These are phyloP conservation scores for Pelargonium nanum DNA, from an alignment of 345 rosid species.

Conservation along the genomic window DNA sequence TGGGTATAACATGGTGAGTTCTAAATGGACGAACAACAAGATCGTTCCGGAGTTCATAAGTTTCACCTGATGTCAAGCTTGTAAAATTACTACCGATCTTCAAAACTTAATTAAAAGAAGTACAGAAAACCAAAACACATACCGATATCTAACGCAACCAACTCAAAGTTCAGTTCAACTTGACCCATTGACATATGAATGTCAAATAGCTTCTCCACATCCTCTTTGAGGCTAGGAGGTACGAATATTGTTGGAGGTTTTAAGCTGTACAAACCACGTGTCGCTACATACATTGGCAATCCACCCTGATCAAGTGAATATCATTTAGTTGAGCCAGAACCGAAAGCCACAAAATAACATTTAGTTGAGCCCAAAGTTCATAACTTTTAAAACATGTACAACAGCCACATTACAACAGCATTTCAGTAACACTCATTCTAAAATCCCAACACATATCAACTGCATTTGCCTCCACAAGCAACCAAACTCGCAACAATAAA, in stretches of 20 bases:
- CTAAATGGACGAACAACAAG: slow-evolving; percentile 76
- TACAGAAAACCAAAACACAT: slow-evolving; percentile 14
- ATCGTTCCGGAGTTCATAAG: slow-evolving; percentile 75
- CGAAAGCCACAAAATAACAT: neutral
- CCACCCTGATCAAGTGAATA: slow-evolving; percentile 48
- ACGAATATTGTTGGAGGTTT: slow-evolving; percentile 83
- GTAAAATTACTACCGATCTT: slow-evolving; percentile 6
- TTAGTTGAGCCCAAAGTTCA: no score
- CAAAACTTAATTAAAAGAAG: neutral
- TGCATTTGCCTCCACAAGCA: neutral
- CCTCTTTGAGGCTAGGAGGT: slow-evolving; percentile 72
- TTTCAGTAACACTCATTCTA: neutral
- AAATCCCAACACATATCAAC: neutral
- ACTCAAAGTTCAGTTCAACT: slow-evolving; percentile 64
- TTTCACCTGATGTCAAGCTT: slow-evolving; percentile 54
- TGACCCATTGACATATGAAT: slow-evolving; percentile 76
- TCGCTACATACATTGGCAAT: slow-evolving; percentile 80
- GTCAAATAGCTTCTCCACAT: slow-evolving; percentile 77
- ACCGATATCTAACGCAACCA: slow-evolving; percentile 79
- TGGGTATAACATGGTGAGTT: slow-evolving; percentile 83
- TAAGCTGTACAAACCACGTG: slow-evolving; percentile 76
- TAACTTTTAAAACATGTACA: neutral
- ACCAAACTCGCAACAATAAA: no score
- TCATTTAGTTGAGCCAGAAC: neutral
- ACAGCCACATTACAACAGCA: no score